Evolutionary conservation across 768 basidiomycete species (phyloP), one percentile per base, ranked within the genome.

Genomic region (Calocera cornea): DNA sequence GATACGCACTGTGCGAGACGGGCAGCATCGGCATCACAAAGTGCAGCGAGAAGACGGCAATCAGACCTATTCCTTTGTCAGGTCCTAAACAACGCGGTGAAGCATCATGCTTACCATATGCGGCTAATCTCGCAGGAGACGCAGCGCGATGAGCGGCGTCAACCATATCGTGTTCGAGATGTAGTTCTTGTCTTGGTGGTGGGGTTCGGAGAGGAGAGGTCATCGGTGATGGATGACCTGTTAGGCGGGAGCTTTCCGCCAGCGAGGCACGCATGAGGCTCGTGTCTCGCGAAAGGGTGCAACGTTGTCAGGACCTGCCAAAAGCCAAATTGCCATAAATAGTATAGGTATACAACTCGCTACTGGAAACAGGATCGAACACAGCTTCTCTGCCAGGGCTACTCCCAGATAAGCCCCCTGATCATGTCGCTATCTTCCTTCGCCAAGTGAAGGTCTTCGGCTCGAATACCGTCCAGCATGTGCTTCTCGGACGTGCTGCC

Each of bases 401-500:
- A 60, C 2, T 27, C 54, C 54, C 54, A 60, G 11, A 60, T 60
- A 22, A 60, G 54, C 54, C 7, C 5, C 22, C 27, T 12, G 31
- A 60, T 60, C 14, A 60, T 19, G 10, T 60, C 54, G 54, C 24
- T 60, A 19, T 76, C 73, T 1, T 77, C 76, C 7, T 74, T 73
- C 47, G 73, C 72, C 66, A 80, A 72, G 19, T 74, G 72, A 34
- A 83, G 73, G 7, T 73, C 72, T 64, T 79, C 80, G 1, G 77
- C 80, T 0, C 78, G 79, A 22, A 89, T 76, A 67, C 85, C 87
- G 68, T 90, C 83, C 40, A 77, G 76, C 86, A 90, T 90, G 70
- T 91, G 89, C 27, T 77, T 68, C 68, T 84, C 81, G 67, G 81
- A 81, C 0, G 83, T 88, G 12, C 90, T 91, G 1, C 92, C 92